Evolutionary conservation across 305 asterid genomes (phyloP).

Genomic region (Withania somnifera): DNA sequence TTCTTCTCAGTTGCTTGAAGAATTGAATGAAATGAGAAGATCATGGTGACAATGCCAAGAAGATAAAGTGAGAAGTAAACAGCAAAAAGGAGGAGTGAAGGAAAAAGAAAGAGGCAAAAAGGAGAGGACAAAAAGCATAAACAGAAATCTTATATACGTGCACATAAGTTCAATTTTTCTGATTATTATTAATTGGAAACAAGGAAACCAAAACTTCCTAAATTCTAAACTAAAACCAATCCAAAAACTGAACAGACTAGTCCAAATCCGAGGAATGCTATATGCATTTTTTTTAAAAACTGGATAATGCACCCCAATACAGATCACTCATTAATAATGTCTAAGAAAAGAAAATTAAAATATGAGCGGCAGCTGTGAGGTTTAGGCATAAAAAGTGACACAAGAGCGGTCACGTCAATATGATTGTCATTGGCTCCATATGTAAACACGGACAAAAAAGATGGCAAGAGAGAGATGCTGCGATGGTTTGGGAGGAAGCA

Average conservation of each 20-base stretch:
- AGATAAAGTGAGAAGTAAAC: background rate
- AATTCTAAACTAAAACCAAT: background rate
- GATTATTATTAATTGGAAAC: background rate
- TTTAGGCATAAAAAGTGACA: background rate
- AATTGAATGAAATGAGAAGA: background rate
- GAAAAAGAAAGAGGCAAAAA: background rate
- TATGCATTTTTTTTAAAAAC: background rate
- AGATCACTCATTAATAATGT: background rate
- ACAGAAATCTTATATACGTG: background rate
- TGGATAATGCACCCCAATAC: background rate
- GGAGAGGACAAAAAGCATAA: background rate
- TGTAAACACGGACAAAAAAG: background rate
- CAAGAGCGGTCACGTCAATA: background rate
- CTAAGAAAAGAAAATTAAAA: background rate
- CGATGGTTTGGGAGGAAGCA: background rate
- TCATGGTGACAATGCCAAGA: background rate
- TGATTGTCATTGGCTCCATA: background rate
- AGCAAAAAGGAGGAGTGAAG: background rate
- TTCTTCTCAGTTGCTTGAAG: background rate
- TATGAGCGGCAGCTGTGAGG: background rate
- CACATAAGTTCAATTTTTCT: background rate
- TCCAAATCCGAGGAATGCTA: background rate
- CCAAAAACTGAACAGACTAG: background rate
- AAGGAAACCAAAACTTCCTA: background rate
- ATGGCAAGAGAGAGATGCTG: background rate